A percentile compares a stretch with the other conserved stretches of the same genome.
Evolutionary conservation across 2,329 filamentous ascomycete genomes (phyloP).

Genomic region (Penicillium sp.): DNA sequence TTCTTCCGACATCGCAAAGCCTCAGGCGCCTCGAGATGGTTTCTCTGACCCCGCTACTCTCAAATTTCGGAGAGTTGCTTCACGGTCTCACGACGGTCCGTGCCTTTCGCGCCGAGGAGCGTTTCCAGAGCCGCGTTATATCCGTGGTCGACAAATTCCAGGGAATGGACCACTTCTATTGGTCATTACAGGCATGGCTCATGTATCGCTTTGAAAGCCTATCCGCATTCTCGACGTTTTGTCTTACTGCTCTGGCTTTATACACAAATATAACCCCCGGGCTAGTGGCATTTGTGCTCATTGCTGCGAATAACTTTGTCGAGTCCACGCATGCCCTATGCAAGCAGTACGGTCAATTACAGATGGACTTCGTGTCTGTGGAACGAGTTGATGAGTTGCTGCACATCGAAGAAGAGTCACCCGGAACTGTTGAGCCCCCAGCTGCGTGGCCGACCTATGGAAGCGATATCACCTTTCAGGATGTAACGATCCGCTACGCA

Average conservation of each 20-base stretch:
- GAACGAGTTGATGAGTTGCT: conserved; percentile 82
- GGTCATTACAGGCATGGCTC: conserved; percentile 82
- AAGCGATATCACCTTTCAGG: conserved; percentile 72
- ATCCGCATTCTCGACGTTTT: conserved; percentile 70
- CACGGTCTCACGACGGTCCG: conserved; percentile 84
- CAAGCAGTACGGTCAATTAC: conserved; percentile 75
- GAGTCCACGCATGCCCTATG: conserved; percentile 70
- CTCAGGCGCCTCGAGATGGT: conserved; percentile 84
- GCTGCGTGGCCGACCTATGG: conserved; percentile 72
- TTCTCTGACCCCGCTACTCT: conserved; percentile 82
- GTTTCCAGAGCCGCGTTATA: conserved; percentile 79
- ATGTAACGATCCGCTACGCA: conserved; percentile 77
- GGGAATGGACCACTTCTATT: conserved; percentile 95
- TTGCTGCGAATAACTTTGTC: conserved; percentile 65
- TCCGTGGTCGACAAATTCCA: conserved; percentile 83
- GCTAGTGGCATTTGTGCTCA: conserved; percentile 78
- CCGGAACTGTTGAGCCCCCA: conserved; percentile 66
- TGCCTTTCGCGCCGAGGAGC: conserved; percentile 73
- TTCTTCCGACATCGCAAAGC: conserved; percentile 79
- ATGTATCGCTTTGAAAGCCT: conserved; percentile 73
- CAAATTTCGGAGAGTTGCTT: conserved; percentile 85
- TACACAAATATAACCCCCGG: conserved; percentile 73
- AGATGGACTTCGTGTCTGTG: conserved; percentile 89
- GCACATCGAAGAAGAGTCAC: conserved; percentile 71
- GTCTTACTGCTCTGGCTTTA: conserved; percentile 71